Conservation (phyloP, 768 basidiomycete species). For the Pisolithus marmoratus region DNA sequence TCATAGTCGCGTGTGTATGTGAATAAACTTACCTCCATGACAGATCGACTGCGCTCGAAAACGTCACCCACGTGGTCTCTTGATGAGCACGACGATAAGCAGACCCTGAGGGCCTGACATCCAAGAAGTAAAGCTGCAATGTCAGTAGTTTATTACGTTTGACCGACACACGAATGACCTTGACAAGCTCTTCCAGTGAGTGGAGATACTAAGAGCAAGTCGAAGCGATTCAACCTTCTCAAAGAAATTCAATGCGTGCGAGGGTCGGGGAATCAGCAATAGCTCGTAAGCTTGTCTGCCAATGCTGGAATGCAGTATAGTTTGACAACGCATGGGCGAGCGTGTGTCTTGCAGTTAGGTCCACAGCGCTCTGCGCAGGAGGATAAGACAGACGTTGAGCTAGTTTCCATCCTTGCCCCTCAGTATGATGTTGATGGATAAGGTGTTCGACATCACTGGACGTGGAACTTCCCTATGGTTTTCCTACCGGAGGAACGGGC, state of each 20-base stretch:
- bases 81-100: constrained; percentile 22
- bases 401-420: constrained; percentile 47
- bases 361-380: not conserved
- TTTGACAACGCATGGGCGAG: constrained; percentile 17
- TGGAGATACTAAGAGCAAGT: constrained; percentile 11
- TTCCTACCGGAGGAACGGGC: constrained; percentile 11
- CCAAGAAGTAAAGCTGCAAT: constrained; percentile 23
- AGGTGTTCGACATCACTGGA: constrained; percentile 44
- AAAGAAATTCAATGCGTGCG: constrained; percentile 9
- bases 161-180: constrained; percentile 28
- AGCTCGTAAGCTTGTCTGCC: constrained; percentile 12
- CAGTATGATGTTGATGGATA: constrained; percentile 59
- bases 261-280: constrained; percentile 18
- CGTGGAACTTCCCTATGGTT: constrained; percentile 49
- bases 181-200: constrained; percentile 32
- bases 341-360: constrained; percentile 10
- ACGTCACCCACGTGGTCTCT: constrained; percentile 22
- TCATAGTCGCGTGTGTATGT: not conserved
- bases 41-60: constrained; percentile 12
- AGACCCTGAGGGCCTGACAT: constrained; percentile 19
- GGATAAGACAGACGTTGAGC: constrained; percentile 51
- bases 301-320: constrained; percentile 12
- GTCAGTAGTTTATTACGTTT: constrained; percentile 20
- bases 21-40: constrained; percentile 27
- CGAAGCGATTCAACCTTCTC: constrained; percentile 14